Evolutionary conservation across 805 yeast species (phyloP).

Genomic region (Ogataea paradorogensis): DNA sequence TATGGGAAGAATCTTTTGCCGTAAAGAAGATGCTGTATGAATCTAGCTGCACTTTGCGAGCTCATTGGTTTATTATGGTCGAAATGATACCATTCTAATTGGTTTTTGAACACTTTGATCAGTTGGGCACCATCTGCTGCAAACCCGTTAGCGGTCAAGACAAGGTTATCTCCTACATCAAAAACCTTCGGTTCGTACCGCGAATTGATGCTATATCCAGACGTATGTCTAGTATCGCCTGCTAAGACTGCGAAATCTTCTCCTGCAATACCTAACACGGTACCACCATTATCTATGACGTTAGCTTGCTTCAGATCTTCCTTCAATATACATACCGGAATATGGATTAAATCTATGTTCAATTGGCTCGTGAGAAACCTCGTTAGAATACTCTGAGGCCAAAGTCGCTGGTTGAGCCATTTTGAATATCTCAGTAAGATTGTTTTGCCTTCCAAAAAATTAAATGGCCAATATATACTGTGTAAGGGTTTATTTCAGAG

Average conservation of each 20-base stretch:
- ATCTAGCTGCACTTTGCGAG: constrained; percentile 78
- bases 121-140: constrained; percentile 92
- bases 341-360: constrained; percentile 93
- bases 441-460: constrained; percentile 15
- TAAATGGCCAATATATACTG: neutral
- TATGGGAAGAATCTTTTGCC: constrained; percentile 96
- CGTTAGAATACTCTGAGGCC: constrained; percentile 66
- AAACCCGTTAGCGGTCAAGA: constrained; percentile 92
- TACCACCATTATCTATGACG: constrained; percentile 81
- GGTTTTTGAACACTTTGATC: constrained; percentile 66
- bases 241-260: constrained; percentile 96
- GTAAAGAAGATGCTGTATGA: constrained; percentile 84
- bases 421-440: constrained; percentile 1
- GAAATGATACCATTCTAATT: constrained; percentile 89
- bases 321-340: constrained; percentile 41
- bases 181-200: constrained; percentile 89
- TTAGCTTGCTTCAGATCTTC: neutral
- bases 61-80: constrained; percentile 73
- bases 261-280: constrained; percentile 96
- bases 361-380: constrained; percentile 58
- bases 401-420: constrained; percentile 38
- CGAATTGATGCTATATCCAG: constrained; percentile 90
- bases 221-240: constrained; percentile 96
- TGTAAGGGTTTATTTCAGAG: constrained; percentile 1
- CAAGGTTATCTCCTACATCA: constrained; percentile 81